A percentile compares a stretch with the other conserved stretches of the same genome.
These are phyloP conservation scores for Phytophthora hybrid DNA, from an alignment of 352 stramenopile genomes.

Conservation along the genomic window DNA sequence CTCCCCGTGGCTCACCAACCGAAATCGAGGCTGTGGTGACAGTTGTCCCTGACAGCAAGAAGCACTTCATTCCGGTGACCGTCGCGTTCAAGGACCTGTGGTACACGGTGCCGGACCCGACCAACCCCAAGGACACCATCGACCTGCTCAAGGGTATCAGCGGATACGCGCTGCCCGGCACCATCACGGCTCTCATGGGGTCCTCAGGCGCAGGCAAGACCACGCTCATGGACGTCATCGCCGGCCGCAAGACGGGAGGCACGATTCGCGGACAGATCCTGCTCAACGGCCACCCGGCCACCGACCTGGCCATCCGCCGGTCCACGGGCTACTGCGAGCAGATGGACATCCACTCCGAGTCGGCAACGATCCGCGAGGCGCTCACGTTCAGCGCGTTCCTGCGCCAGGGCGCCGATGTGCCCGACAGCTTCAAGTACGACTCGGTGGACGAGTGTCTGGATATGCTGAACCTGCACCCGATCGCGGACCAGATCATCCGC, in stretches of 20 bases:
- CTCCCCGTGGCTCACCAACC: neutral
- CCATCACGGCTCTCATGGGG: slow-evolving; percentile 32
- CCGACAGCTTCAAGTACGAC: too few species aligned
- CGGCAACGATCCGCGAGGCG: slow-evolving; percentile 17
- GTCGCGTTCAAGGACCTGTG: slow-evolving; percentile 14
- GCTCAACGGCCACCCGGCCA: slow-evolving; percentile 74
- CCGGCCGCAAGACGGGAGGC: slow-evolving; percentile 27
- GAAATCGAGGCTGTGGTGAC: slow-evolving; percentile 4
- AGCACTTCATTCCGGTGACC: slow-evolving; percentile 15
- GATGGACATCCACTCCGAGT: slow-evolving; percentile 23
- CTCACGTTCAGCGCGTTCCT: slow-evolving; percentile 55
- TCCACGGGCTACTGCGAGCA: slow-evolving; percentile 36
- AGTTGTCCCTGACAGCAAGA: neutral
- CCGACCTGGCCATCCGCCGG: slow-evolving; percentile 43
- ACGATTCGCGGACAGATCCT: slow-evolving; percentile 25
- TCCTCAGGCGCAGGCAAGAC: slow-evolving; percentile 31
- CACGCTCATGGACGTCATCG: slow-evolving; percentile 37
- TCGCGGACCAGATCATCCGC: too few species aligned
- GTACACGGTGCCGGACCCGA: slow-evolving; percentile 10
- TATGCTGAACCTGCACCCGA: too few species aligned
- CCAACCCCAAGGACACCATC: slow-evolving; percentile 32
- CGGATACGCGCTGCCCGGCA: too few species aligned
- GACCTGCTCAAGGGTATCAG: slow-evolving; percentile 32
- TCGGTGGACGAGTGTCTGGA: too few species aligned
- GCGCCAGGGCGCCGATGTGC: slow-evolving; percentile 37